Evolutionary conservation across 768 basidiomycete species (phyloP), one percentile per base, ranked within the genome.

Genomic region (Cystofilobasidium bisporidii): DNA sequence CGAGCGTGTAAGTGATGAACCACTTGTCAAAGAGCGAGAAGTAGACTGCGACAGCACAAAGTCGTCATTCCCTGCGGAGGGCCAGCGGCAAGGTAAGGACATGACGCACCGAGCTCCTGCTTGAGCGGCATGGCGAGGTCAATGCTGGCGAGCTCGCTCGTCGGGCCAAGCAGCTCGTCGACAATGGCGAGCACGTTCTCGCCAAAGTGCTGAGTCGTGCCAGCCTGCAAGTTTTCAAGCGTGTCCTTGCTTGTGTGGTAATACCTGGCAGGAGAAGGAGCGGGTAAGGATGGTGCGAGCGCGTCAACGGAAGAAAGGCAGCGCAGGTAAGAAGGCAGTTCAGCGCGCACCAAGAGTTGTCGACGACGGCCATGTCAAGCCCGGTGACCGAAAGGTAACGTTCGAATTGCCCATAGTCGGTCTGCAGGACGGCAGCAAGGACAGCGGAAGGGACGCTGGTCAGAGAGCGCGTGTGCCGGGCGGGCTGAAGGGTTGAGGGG

Each of bases 171-270:
- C n/a, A 68, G 57, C 18, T 50, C 43, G 33, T 69, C 68, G 20
- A 69, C 68, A 57, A 69, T 36, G 11, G 68, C 63, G 0, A 69
- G 57, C 2, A 63, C 47, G 30, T 69, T 69, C 59, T 60, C 63
- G 38, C 68, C 68, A 36, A 69, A 64, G 59, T 69, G 68, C 36
- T 69, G 68, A 0, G 68, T 69, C 24, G 68, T 60, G 26, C 68
- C 68, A 8, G 12, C 15, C 36, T 69, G 38, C 5, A 69, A n/a
- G 59, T 69, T 69, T 33, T 26, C 63, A 22, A 64, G 36, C 3
- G 48, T 55, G 48, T 69, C 68, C 20, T 45, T 60, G 18, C 33
- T n/a, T 2, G 68, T 69, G 47, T 69, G 68, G 47, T 69, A 69
- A 40, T 64, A 69, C 61, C 59, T 45, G 45, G 18, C 14, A 32